These are phyloP conservation scores for Alternaria brassicae DNA, from an alignment of 2,329 filamentous ascomycete species.

Conservation along the genomic window DNA sequence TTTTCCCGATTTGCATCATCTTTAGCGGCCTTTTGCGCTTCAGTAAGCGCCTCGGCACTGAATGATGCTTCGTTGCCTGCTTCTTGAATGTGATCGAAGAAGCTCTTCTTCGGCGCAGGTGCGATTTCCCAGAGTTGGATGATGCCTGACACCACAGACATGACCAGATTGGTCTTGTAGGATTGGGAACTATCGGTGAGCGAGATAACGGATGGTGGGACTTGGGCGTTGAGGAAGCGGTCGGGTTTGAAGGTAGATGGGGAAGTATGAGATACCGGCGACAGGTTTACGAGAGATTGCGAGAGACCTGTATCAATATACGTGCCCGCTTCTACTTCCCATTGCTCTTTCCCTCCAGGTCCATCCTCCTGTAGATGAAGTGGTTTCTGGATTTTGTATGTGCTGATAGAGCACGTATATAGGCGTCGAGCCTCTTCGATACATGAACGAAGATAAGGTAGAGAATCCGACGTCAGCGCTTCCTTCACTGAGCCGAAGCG, in stretches of 20 bases:
- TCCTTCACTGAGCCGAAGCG: constrained; percentile 26
- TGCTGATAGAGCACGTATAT: constrained; percentile 34
- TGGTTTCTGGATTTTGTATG: constrained; percentile 30
- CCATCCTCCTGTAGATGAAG: constrained; percentile 32
- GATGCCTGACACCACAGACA: constrained; percentile 42
- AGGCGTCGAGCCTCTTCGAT: constrained; percentile 44
- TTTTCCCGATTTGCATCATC: constrained; percentile 16
- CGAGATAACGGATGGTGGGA: constrained; percentile 26
- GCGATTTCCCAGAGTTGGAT: constrained; percentile 47
- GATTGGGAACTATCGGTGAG: constrained; percentile 22
- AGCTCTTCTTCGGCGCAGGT: constrained; percentile 42
- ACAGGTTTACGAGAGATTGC: constrained; percentile 40
- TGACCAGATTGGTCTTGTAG: constrained; percentile 34
- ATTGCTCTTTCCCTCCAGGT: constrained; percentile 32
- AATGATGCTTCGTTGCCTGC: constrained; percentile 40
- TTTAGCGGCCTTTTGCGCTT: constrained; percentile 19
- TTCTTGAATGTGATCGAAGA: constrained; percentile 44
- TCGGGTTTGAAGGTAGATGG: constrained; percentile 37
- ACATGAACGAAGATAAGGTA: constrained; percentile 39
- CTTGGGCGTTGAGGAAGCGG: constrained; percentile 30
- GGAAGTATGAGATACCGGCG: constrained; percentile 28
- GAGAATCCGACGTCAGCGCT: constrained; percentile 17
- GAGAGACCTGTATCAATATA: constrained; percentile 45
- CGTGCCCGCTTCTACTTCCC: constrained; percentile 35
- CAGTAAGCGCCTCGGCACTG: constrained; percentile 31